phyloP scores from a whole-genome alignment of 495 filamentous ascomycete species.

The Choiromyces venosus region DNA sequence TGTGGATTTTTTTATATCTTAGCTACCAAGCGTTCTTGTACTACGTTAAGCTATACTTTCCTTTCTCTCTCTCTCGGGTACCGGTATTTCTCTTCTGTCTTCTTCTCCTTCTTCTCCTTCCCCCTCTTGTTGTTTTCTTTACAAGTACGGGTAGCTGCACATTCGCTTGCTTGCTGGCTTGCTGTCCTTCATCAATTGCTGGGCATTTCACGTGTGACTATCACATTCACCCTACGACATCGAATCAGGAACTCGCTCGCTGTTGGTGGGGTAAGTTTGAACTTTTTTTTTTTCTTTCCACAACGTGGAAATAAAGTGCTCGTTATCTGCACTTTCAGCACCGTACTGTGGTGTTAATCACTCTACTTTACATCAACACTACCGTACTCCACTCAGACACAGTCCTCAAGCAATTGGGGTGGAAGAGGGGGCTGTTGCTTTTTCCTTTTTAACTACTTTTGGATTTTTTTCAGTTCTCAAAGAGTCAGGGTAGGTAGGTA shows the following conservation, averaged over 20 bases:
- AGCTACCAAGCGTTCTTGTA: too few relatives aligned
- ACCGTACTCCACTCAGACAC: background rate
- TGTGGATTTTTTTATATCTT: too few relatives aligned
- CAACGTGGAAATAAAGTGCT: background rate
- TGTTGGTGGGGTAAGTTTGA: background rate
- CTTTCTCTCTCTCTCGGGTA: too few relatives aligned
- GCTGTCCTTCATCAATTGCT: background rate
- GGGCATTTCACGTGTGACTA: background rate
- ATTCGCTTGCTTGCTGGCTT: background rate
- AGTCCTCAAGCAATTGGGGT: background rate
- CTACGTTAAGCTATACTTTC: too few relatives aligned
- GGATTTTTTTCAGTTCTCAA: background rate
- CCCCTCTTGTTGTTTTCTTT: background rate
- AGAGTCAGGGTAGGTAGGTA: background rate
- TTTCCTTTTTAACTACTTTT: background rate
- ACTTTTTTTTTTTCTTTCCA: background rate
- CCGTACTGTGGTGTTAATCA: background rate
- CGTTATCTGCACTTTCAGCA: background rate
- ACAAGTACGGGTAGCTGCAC: too few relatives aligned
- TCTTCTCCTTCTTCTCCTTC: background rate
- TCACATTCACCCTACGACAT: background rate
- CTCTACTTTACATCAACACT: too few relatives aligned
- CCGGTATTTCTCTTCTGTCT: background rate
- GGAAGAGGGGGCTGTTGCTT: background rate
- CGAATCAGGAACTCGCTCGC: background rate